A percentile compares a stretch with the other conserved stretches of the same genome.
These are phyloP conservation scores for Heliocybe sulcata DNA, from an alignment of 1,284 basidiomycete species.

Conservation along the genomic window DNA sequence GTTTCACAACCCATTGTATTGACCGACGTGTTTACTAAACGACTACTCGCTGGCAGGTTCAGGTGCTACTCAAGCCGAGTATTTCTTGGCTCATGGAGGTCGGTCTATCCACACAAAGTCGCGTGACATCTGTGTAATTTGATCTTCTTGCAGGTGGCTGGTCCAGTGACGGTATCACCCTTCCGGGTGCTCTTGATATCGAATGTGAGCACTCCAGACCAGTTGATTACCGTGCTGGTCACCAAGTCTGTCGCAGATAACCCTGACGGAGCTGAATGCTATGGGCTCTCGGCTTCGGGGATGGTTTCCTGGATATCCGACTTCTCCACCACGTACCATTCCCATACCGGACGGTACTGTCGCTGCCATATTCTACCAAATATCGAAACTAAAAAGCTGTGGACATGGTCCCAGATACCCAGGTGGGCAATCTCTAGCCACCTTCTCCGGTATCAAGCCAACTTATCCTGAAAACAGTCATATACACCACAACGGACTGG, in stretches of 20 bases:
- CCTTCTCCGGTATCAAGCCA: neutral
- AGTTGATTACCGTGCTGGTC: neutral
- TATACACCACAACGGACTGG: slow-evolving; percentile 63
- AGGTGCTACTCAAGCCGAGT: slow-evolving; percentile 53
- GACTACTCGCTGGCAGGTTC: slow-evolving; percentile 20
- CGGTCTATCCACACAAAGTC: slow-evolving; percentile 4
- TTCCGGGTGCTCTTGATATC: slow-evolving; percentile 60
- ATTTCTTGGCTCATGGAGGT: slow-evolving; percentile 57
- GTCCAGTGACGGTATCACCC: slow-evolving; percentile 51
- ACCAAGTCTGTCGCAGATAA: slow-evolving; percentile 27
- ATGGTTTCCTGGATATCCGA: slow-evolving; percentile 61
- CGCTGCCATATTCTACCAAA: neutral
- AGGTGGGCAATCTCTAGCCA: slow-evolving; percentile 13
- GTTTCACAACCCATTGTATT: neutral
- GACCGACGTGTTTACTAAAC: too few relatives aligned
- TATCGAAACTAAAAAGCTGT: too few relatives aligned
- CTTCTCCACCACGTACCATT: slow-evolving; percentile 57
- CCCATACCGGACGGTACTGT: slow-evolving; percentile 36
- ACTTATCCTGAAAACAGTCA: slow-evolving; percentile 25
- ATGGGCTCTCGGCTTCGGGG: slow-evolving; percentile 39
- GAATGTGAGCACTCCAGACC: slow-evolving; percentile 33
- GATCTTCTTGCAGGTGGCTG: slow-evolving; percentile 37
- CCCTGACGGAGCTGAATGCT: slow-evolving; percentile 44
- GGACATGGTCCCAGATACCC: slow-evolving; percentile 25
- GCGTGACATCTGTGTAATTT: neutral